Percentiles rank a stretch among this genome's conserved stretches.
These are phyloP conservation scores for Penicillium sp. DNA, from an alignment of 2,329 filamentous ascomycete genomes.

Conservation along the genomic window DNA sequence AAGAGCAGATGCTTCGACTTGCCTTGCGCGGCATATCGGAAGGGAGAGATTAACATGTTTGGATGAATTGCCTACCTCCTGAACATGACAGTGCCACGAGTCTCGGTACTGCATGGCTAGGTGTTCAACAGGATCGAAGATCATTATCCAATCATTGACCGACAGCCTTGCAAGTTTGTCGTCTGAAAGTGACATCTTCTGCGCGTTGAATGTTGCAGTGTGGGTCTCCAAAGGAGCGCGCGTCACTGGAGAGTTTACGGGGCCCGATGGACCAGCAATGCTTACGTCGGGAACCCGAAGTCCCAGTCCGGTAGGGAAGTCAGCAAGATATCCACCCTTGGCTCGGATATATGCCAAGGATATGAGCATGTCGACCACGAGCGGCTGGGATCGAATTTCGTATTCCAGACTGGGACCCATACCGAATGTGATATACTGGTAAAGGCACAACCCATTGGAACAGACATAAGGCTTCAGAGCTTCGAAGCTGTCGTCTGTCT, in stretches of 20 bases:
- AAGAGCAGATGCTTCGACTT: neutral
- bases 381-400: conserved; percentile 74
- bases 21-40: neutral
- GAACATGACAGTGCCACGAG: conserved; percentile 51
- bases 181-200: neutral
- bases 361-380: conserved; percentile 78
- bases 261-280: too few species aligned
- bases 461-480: conserved; percentile 66
- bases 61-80: conserved; percentile 43
- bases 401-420: conserved; percentile 83
- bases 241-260: too few species aligned
- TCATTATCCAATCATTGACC: conserved; percentile 54
- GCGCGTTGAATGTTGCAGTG: too few species aligned
- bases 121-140: conserved; percentile 24
- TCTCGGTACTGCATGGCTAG: neutral
- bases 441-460: conserved; percentile 70
- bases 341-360: conserved; percentile 73
- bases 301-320: conserved; percentile 58
- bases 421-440: conserved; percentile 83
- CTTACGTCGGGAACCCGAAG: conserved; percentile 50
- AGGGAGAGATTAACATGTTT: conserved; percentile 43
- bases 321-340: conserved; percentile 39
- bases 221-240: too few species aligned
- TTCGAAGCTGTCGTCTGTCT: conserved; percentile 60
- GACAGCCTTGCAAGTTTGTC: conserved; percentile 36